Conservation (phyloP, 768 basidiomycete species). For the Boletus tomentosulus region DNA sequence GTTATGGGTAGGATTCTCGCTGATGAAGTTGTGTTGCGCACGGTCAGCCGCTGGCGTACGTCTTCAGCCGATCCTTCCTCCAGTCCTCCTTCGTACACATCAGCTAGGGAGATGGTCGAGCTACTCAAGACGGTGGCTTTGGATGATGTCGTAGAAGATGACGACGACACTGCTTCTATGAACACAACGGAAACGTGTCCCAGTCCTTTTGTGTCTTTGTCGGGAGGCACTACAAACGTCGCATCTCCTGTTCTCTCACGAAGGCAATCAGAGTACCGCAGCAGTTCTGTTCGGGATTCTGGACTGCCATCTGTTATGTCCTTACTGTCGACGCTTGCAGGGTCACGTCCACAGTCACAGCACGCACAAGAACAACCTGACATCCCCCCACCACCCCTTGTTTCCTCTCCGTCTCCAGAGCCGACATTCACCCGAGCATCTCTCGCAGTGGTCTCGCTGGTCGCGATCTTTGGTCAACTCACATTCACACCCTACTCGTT, state of each 20-base stretch:
- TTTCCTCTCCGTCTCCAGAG: constrained; percentile 24
- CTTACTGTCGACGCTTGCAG: constrained; percentile 58
- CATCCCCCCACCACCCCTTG: constrained; percentile 25
- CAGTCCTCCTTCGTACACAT: constrained; percentile 16
- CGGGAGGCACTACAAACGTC: constrained; percentile 29
- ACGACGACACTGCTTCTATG: constrained; percentile 41
- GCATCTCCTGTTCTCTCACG: constrained; percentile 56
- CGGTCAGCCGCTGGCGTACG: constrained; percentile 35
- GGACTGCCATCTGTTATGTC: constrained; percentile 61
- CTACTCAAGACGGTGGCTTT: constrained; percentile 40
- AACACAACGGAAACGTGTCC: constrained; percentile 39
- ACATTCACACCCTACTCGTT: constrained; percentile 63
- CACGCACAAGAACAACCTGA: constrained; percentile 40
- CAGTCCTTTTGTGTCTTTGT: constrained; percentile 25
- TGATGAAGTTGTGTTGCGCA: constrained; percentile 61
- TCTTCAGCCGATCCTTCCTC: constrained; percentile 6
- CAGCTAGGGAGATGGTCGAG: constrained; percentile 33
- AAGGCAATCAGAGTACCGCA: constrained; percentile 52
- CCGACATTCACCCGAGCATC: constrained; percentile 44
- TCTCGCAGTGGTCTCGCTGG: constrained; percentile 58
- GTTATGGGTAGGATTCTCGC: constrained; percentile 58
- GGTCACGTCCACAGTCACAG: constrained; percentile 57
- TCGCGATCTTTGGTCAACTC: constrained; percentile 66
- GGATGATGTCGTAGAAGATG: constrained; percentile 34
- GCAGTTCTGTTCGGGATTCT: constrained; percentile 39